Evolutionary conservation across 2,329 filamentous ascomycete genomes (phyloP).

Genomic region (Penicillium olsonii): DNA sequence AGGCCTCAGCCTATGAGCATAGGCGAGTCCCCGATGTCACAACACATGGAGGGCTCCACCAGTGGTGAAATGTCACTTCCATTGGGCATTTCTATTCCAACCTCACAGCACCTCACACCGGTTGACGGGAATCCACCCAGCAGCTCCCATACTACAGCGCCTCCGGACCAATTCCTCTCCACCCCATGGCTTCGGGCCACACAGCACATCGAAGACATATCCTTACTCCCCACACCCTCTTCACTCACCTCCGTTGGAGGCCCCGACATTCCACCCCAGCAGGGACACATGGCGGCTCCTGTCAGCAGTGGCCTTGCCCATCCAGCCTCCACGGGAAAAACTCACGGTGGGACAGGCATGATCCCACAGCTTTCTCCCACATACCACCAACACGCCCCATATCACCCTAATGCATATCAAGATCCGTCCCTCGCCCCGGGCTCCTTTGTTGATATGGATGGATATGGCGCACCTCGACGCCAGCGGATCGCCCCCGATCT

Average conservation of each 20-base stretch:
- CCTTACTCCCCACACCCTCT: conserved; percentile 31
- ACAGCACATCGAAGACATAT: conserved; percentile 27
- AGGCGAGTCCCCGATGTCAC: conserved; percentile 8
- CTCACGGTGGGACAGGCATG: conserved; percentile 19
- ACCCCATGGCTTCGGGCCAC: conserved; percentile 31
- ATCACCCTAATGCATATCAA: conserved; percentile 27
- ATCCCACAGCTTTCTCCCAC: conserved; percentile 25
- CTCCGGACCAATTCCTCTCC: conserved; percentile 26
- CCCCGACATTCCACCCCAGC: conserved; percentile 20
- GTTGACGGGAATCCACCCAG: conserved; percentile 5
- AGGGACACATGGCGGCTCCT: conserved; percentile 19
- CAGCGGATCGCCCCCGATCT: conserved; percentile 39
- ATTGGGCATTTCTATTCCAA: conserved; percentile 6
- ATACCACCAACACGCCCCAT: conserved; percentile 27
- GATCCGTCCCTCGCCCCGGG: conserved; percentile 30
- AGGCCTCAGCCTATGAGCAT: conserved; percentile 1
- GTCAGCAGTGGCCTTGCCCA: conserved; percentile 13
- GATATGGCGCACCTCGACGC: conserved; percentile 28
- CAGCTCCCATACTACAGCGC: conserved; percentile 3
- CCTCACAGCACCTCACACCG: conserved; percentile 9
- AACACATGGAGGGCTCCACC: conserved; percentile 8
- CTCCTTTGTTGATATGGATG: conserved; percentile 33
- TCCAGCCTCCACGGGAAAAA: conserved; percentile 23
- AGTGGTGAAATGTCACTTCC: conserved; percentile 8
- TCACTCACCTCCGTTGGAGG: conserved; percentile 28